These are phyloP conservation scores for Claviceps pusilla DNA, from an alignment of 2,329 filamentous ascomycete genomes.

Conservation along the genomic window DNA sequence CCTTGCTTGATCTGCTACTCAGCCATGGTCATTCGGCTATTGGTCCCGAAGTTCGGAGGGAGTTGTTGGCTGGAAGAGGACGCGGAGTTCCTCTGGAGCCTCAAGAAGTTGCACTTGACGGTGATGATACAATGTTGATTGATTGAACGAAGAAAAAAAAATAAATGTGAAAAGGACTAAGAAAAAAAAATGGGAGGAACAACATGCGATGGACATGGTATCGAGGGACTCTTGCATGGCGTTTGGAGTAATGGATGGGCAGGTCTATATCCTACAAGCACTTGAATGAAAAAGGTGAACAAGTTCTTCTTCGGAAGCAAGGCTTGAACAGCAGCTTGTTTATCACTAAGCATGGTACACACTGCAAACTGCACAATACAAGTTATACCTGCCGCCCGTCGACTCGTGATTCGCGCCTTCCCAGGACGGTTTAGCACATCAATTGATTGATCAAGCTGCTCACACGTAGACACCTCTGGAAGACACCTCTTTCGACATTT, in stretches of 20 bases:
- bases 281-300: background rate
- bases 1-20: conserved; percentile 72
- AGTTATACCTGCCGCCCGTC: background rate
- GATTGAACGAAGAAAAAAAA: conserved; percentile 22
- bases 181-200: background rate
- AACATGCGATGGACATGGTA: conserved; percentile 2
- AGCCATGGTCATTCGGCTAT: conserved; percentile 77
- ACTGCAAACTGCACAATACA: background rate
- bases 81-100: conserved; percentile 56
- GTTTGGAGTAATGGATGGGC: conserved; percentile 7
- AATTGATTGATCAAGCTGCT: background rate
- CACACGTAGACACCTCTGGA: background rate
- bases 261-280: conserved; percentile 1
- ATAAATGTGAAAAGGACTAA: no score
- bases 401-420: background rate
- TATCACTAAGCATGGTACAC: background rate
- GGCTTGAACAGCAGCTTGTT: background rate
- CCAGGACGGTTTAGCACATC: background rate
- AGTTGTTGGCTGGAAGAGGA: conserved; percentile 75
- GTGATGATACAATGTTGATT: conserved; percentile 85
- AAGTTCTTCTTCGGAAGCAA: background rate
- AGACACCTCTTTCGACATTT: background rate
- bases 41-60: conserved; percentile 77
- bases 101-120: conserved; percentile 42
- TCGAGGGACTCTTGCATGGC: conserved; percentile 9